Percentiles rank a stretch among this genome's conserved stretches.
Evolutionary conservation across 371 early-diverging fungal genomes (phyloP).

Genomic region (Rhizopus stolonifer): DNA sequence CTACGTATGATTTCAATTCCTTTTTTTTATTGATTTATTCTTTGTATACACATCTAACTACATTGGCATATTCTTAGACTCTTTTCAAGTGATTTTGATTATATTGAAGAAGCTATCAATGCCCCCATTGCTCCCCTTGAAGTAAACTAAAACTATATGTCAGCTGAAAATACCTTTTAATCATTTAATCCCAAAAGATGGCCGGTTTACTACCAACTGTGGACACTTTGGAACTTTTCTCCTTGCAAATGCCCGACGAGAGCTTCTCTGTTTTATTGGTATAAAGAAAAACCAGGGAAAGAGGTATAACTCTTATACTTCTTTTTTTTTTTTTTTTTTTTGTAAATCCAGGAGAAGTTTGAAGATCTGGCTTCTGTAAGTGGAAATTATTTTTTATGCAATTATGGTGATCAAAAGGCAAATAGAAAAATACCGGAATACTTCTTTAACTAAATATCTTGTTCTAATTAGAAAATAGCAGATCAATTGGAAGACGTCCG

Average conservation of each 20-base stretch:
- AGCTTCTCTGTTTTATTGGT: constrained; percentile 65
- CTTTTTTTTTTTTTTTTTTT: too few relatives aligned
- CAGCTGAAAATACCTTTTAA: too few relatives aligned
- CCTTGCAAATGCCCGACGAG: constrained; percentile 68
- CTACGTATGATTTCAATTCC: constrained; percentile 45
- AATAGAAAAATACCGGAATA: neutral
- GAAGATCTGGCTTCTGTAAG: constrained; percentile 67
- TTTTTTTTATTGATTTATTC: too few relatives aligned
- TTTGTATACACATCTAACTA: too few relatives aligned
- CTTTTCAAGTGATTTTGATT: constrained; percentile 23
- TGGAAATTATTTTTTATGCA: constrained; percentile 78
- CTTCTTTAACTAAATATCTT: too few relatives aligned
- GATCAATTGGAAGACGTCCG: constrained; percentile 59
- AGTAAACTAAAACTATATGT: too few relatives aligned
- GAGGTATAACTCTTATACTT: too few relatives aligned
- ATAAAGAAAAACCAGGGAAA: too few relatives aligned
- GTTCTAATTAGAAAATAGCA: constrained; percentile 53
- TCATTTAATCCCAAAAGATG: constrained; percentile 47
- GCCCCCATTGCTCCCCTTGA: constrained; percentile 30
- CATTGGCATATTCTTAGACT: constrained; percentile 26
- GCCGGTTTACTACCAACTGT: constrained; percentile 80
- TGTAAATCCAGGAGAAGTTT: constrained; percentile 65
- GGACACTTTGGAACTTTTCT: constrained; percentile 80
- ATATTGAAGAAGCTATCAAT: constrained; percentile 33
- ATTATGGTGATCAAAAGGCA: constrained; percentile 65